Conservation (phyloP, 2,329 filamentous ascomycete species). For the Hypoxylon sp. region DNA sequence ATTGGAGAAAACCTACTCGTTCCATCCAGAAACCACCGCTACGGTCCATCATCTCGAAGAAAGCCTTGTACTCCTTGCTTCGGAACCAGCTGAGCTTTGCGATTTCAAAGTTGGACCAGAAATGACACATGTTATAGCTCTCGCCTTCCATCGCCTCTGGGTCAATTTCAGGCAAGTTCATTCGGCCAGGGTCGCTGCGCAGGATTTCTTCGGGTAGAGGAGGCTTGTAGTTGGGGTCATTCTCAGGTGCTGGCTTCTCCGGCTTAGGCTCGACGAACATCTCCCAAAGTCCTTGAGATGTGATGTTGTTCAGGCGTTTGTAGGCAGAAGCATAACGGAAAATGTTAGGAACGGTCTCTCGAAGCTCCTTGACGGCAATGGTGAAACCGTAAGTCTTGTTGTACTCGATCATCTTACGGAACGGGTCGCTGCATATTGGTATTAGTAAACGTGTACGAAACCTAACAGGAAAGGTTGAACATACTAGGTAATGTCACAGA, state of each 20-base stretch:
- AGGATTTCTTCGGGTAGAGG: constrained; percentile 85
- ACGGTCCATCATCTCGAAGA: constrained; percentile 98
- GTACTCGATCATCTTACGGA: constrained; percentile 90
- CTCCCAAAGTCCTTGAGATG: constrained; percentile 94
- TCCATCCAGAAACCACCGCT: constrained; percentile 99
- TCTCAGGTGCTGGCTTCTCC: constrained; percentile 69
- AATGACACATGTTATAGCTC: constrained; percentile 99
- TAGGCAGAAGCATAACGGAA: constrained; percentile 99
- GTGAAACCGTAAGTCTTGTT: constrained; percentile 99
- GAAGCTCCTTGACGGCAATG: constrained; percentile 97
- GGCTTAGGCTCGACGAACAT: constrained; percentile 92
- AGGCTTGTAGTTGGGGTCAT: constrained; percentile 76
- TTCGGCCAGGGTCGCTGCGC: constrained; percentile 78
- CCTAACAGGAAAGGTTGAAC: constrained; percentile 51
- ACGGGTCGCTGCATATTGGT: constrained; percentile 78
- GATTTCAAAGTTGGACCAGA: constrained; percentile 99
- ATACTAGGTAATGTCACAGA: constrained; percentile 99
- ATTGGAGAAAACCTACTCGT: constrained; percentile 72
- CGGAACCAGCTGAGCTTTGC: constrained; percentile 95
- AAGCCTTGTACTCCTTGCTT: constrained; percentile 97
- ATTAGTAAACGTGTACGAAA: constrained; percentile 42
- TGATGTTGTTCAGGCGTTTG: constrained; percentile 91
- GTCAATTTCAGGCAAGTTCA: constrained; percentile 84
- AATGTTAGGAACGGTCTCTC: constrained; percentile 98
- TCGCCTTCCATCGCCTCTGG: constrained; percentile 96